Evolutionary conservation across 345 rosid species (phyloP).

Genomic region (Brassica juncea): DNA sequence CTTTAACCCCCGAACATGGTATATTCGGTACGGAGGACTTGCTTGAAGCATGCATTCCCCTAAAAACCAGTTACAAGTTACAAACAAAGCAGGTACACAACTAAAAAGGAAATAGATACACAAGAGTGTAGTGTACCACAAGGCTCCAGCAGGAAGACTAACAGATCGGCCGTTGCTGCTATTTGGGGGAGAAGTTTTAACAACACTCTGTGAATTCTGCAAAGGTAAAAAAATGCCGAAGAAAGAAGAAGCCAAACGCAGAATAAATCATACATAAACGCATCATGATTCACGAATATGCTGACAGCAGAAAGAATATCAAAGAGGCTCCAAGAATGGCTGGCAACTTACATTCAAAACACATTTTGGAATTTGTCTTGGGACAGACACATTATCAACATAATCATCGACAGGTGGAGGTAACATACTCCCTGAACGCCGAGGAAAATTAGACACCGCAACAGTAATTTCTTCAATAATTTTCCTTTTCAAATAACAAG

Average conservation of each 20-base stretch:
- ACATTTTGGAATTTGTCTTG: conserved; percentile 54
- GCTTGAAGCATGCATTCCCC: conserved; percentile 71
- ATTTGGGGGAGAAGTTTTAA: conserved; percentile 62
- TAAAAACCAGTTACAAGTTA: conserved; percentile 31
- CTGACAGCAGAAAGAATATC: conserved; percentile 16
- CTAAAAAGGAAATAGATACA: not conserved
- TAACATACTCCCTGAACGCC: conserved; percentile 67
- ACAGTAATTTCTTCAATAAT: conserved; percentile 82
- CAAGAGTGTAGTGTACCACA: conserved; percentile 60
- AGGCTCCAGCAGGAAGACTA: conserved; percentile 84
- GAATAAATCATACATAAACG: conserved; percentile 10
- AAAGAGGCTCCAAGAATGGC: conserved; percentile 9
- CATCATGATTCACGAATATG: conserved; percentile 15
- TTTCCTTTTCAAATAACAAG: conserved; percentile 50
- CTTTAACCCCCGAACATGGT: conserved; percentile 49
- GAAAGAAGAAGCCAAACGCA: conserved; percentile 10
- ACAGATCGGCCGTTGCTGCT: conserved; percentile 57
- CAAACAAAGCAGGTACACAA: conserved; percentile 6
- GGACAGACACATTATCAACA: conserved; percentile 49
- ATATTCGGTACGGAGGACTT: conserved; percentile 43
- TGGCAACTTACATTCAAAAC: conserved; percentile 58
- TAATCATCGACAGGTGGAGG: conserved; percentile 84
- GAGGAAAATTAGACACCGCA: conserved; percentile 47
- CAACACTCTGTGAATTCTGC: conserved; percentile 48
- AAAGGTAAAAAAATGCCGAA: not conserved